Conservation (phyloP, 2,329 filamentous ascomycete genomes). For the Calonectria hawksworthii region DNA sequence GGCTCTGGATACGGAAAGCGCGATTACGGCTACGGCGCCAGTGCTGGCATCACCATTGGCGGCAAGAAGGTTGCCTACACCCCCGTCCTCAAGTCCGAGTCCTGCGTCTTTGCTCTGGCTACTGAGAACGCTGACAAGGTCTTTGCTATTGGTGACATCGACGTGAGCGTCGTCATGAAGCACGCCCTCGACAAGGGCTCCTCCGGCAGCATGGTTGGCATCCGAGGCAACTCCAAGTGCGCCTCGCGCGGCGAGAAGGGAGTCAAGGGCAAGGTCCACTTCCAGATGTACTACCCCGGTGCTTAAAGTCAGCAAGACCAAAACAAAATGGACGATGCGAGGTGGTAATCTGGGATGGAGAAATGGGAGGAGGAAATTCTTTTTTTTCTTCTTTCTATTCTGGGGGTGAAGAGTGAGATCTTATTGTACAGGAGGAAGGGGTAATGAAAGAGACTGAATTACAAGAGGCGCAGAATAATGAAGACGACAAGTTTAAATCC, state of each 20-base stretch:
- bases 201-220: constrained; percentile 6
- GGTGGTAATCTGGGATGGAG: not conserved
- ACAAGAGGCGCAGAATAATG: constrained; percentile 5
- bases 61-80: constrained; percentile 6
- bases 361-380: not conserved
- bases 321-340: not conserved
- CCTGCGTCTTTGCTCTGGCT: constrained; percentile 28
- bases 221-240: constrained; percentile 16
- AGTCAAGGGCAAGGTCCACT: constrained; percentile 10
- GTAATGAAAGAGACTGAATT: constrained; percentile 4
- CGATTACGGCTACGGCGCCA: not conserved
- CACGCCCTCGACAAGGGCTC: constrained; percentile 20
- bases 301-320: not conserved
- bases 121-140: constrained; percentile 13
- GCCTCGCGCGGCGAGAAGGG: constrained; percentile 7
- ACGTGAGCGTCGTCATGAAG: constrained; percentile 40
- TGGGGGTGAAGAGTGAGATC: not conserved
- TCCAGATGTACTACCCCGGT: constrained; percentile 29
- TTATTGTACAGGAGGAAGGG: not conserved
- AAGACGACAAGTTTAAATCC: constrained; percentile 2
- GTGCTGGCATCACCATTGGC: not conserved
- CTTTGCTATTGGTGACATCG: constrained; percentile 42
- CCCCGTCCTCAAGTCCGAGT: constrained; percentile 19
- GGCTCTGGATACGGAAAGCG: not conserved
- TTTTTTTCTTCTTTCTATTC: not conserved